phyloP scores from a whole-genome alignment of 352 stramenopile genomes.

The Elongisporangium anandrum region DNA sequence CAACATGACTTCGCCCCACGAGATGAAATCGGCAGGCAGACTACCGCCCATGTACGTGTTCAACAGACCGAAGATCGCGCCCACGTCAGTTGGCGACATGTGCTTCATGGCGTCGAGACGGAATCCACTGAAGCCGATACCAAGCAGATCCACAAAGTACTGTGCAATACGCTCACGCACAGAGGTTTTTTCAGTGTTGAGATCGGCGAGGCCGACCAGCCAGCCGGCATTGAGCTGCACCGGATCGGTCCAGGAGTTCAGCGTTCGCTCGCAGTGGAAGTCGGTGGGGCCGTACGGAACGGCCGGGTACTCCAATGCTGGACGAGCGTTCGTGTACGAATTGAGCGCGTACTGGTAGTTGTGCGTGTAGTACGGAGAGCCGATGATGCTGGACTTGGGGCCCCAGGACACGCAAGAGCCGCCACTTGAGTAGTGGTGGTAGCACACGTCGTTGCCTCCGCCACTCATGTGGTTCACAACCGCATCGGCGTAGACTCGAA shows the following conservation, averaged over 20 bases:
- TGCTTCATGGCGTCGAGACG: constrained; percentile 66
- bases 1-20: constrained; percentile 50
- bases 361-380: constrained; percentile 47
- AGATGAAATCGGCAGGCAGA: constrained; percentile 53
- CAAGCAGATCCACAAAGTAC: constrained; percentile 68
- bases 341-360: constrained; percentile 35
- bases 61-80: constrained; percentile 43
- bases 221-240: constrained; percentile 37
- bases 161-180: constrained; percentile 63
- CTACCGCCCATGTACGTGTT: constrained; percentile 56
- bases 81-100: constrained; percentile 44
- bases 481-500: constrained; percentile 57
- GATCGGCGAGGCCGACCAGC: constrained; percentile 35
- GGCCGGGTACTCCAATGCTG: constrained; percentile 51
- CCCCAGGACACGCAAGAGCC: constrained; percentile 30
- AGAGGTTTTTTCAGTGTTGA: constrained; percentile 55
- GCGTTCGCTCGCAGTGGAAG: constrained; percentile 54
- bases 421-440: constrained; percentile 20
- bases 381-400: constrained; percentile 23
- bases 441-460: constrained; percentile 36
- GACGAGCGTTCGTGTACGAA: constrained; percentile 34
- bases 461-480: constrained; percentile 61
- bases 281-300: constrained; percentile 52
- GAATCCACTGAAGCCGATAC: constrained; percentile 65
- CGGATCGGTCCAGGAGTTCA: constrained; percentile 33